phyloP scores from a whole-genome alignment of 176 grass and related monocot genomes.

The Oryza meridionalis region DNA sequence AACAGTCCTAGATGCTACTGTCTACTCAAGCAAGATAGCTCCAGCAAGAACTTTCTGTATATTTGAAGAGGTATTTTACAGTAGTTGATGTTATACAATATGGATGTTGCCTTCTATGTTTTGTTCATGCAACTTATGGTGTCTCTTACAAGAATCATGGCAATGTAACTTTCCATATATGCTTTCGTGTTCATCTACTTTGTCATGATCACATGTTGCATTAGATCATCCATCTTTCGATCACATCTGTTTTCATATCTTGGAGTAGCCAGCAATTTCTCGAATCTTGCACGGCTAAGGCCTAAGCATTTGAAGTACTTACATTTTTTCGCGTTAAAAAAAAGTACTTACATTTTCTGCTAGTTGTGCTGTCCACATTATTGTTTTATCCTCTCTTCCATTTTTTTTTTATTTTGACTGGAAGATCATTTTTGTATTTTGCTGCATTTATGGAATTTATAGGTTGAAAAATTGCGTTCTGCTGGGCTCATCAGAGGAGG shows the following conservation, averaged over 20 bases:
- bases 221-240: neutral
- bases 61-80: slow-evolving; percentile 78
- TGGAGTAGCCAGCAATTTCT: neutral
- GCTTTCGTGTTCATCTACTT: slow-evolving; percentile 21
- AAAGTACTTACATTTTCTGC: neutral
- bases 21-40: slow-evolving; percentile 67
- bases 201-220: neutral
- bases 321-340: too few species aligned
- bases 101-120: slow-evolving; percentile 6
- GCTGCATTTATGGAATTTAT: slow-evolving; percentile 23
- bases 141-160: neutral
- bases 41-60: slow-evolving; percentile 94
- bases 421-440: neutral
- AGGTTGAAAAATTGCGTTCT: slow-evolving; percentile 66
- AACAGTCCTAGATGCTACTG: slow-evolving; percentile 62
- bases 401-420: neutral
- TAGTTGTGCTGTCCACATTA: neutral
- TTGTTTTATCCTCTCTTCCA: slow-evolving; percentile 4
- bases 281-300: slow-evolving; percentile 24
- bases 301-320: slow-evolving; percentile 12
- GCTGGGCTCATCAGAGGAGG: slow-evolving; percentile 95
- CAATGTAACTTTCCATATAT: slow-evolving; percentile 14
- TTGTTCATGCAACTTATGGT: neutral
- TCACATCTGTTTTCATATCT: slow-evolving; percentile 20
- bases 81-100: slow-evolving; percentile 29